These are phyloP conservation scores for Penicillium fuscoglaucum DNA, from an alignment of 2,329 filamentous ascomycete species.

Conservation along the genomic window DNA sequence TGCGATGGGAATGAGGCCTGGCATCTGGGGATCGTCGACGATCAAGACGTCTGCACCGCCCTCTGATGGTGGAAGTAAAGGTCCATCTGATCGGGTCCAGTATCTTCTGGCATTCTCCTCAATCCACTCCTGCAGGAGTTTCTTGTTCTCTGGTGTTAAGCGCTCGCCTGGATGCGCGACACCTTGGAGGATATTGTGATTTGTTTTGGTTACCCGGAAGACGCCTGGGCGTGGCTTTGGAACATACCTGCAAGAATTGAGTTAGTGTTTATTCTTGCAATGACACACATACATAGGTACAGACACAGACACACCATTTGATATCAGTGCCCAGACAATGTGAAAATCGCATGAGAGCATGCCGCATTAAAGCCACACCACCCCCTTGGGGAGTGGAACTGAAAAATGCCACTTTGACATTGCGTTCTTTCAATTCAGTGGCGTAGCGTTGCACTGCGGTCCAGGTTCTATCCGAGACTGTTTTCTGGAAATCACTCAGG, in stretches of 20 bases:
- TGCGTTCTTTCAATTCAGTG: constrained; percentile 61
- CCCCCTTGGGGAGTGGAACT: constrained; percentile 80
- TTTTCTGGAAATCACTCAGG: constrained; percentile 59
- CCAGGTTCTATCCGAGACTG: constrained; percentile 65
- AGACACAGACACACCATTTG: constrained; percentile 61
- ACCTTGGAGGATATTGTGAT: constrained; percentile 85
- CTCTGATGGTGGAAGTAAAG: constrained; percentile 62
- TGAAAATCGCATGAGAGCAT: constrained; percentile 72
- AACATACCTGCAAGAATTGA: constrained; percentile 55
- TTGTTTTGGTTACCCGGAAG: constrained; percentile 81
- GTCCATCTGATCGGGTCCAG: constrained; percentile 69
- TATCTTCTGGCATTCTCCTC: constrained; percentile 70
- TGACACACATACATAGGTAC: not conserved
- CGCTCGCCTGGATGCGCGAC: constrained; percentile 66
- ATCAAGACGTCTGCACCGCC: constrained; percentile 76
- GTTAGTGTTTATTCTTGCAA: constrained; percentile 9
- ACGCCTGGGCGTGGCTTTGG: constrained; percentile 77
- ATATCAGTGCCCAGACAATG: constrained; percentile 66
- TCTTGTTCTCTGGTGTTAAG: constrained; percentile 63
- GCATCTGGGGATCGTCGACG: constrained; percentile 84
- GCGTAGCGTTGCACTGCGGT: constrained; percentile 64
- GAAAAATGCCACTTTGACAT: constrained; percentile 74
- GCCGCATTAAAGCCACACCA: constrained; percentile 78
- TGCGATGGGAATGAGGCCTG: constrained; percentile 71
- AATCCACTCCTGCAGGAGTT: constrained; percentile 69